Evolutionary conservation across 208 protist genomes (phyloP), one percentile per base, ranked within the genome.

Genomic region (Trypanosoma vivax): DNA sequence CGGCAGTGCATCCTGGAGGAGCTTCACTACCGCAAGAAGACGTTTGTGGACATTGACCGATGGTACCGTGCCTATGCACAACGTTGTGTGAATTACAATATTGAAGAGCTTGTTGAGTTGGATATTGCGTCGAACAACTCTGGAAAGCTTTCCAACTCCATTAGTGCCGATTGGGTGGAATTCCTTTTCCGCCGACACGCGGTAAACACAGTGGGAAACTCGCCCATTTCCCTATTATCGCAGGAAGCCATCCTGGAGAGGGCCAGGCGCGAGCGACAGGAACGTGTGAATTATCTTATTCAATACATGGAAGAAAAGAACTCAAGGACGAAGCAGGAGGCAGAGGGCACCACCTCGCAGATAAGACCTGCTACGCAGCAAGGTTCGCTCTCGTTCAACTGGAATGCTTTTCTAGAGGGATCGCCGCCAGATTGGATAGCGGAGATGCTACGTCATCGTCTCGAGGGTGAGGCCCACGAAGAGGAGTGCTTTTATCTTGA

Each of bases 391-490:
- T 49, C 60, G 28, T 43, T 63, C 16, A 50, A 63, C 34, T 88
- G 80, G 68, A 67, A 90, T 50, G 64, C 70, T 16, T 84, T 83
- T 63, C 46, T 90, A 1, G 82, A 86, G 51, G 82, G 82, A 5
- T 59, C 63, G 4, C 39, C 74, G 21, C 73, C 75, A 14, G 41
- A 75, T 43, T 58, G 75, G 24, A 31, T 83, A n/a, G 51, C 33
- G 14, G 78, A 85, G 24, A 57, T 71, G 21, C 50, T 86, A 16
- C 59, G 46, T 21, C 65, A 63, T 5, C 76, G 76, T 23, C 65
- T 60, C 1, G 52, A 60, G n/a, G 62, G 71, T 19, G 40, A 73
- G 35, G 43, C 61, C 14, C 25, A 24, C 2, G 60, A 67, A 14
- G 51, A 67, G 13, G 60, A 67, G 24, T 19, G 19, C 1, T 37